These are phyloP conservation scores for Leishmania amazonensis DNA, from an alignment of 208 protist genomes.

Conservation along the genomic window DNA sequence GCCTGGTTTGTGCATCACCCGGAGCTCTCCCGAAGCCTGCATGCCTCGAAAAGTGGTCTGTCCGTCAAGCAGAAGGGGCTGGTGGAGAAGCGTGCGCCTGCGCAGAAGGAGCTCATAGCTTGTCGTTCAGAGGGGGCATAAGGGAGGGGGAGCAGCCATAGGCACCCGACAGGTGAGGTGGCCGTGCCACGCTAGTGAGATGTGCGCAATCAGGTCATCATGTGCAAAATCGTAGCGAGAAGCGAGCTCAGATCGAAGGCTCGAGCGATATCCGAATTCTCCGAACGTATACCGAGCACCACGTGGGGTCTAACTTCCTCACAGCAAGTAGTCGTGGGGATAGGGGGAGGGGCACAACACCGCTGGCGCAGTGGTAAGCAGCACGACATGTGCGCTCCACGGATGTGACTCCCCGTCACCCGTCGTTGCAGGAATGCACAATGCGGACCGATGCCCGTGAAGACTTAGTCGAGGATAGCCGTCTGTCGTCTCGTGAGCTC, in stretches of 20 bases:
- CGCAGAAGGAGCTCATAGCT: neutral
- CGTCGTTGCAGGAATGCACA: neutral
- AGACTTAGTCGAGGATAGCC: neutral
- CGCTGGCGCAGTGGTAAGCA: neutral
- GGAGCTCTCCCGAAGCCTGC: neutral
- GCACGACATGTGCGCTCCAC: neutral
- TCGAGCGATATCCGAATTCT: no score
- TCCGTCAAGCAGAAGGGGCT: neutral
- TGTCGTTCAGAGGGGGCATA: neutral
- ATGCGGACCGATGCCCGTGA: neutral
- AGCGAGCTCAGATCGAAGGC: no score
- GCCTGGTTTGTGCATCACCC: neutral
- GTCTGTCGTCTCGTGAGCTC: neutral
- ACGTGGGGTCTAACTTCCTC: rapidly evolving
- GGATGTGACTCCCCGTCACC: neutral
- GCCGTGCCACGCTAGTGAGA: neutral
- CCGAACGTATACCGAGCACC: neutral
- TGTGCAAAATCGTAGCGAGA: neutral
- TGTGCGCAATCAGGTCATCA: neutral
- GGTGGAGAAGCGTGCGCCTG: neutral
- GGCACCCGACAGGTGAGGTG: neutral
- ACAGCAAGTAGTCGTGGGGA: neutral
- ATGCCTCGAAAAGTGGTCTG: neutral
- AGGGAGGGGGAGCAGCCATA: no score
- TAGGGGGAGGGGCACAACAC: neutral